phyloP scores from a whole-genome alignment of 176 grass and related monocot genomes.

The Oryza brachyantha region DNA sequence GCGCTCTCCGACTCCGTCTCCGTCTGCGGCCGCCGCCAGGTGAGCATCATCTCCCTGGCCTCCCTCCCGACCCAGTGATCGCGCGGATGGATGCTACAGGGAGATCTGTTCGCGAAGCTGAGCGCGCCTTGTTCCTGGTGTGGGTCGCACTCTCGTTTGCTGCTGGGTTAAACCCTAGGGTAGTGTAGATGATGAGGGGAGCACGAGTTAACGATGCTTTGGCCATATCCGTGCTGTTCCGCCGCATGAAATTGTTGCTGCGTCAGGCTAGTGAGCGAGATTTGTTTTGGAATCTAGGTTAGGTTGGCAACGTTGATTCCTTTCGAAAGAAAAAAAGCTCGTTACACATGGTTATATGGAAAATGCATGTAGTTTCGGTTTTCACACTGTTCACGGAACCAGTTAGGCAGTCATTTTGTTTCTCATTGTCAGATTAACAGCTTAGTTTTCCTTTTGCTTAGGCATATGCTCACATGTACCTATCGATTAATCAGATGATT shows the following conservation, averaged over 20 bases:
- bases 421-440: neutral
- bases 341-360: neutral
- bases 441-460: neutral
- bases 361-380: neutral
- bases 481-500: neutral
- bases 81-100: too few relatives aligned
- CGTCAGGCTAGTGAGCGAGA: neutral
- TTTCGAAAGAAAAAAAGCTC: neutral
- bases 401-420: neutral
- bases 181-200: neutral
- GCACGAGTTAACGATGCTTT: neutral
- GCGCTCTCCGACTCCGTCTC: neutral
- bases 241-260: neutral
- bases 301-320: neutral
- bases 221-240: neutral
- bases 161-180: neutral
- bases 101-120: too few relatives aligned
- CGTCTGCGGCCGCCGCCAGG: neutral
- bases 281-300: neutral
- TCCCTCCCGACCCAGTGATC: neutral
- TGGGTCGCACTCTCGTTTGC: neutral
- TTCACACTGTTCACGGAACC: neutral
- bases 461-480: neutral
- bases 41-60: neutral
- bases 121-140: neutral